Percentiles rank a stretch among this genome's conserved stretches.
Evolutionary conservation across 2,329 filamentous ascomycete species (phyloP).

Genomic region (Apiospora saccharicola): DNA sequence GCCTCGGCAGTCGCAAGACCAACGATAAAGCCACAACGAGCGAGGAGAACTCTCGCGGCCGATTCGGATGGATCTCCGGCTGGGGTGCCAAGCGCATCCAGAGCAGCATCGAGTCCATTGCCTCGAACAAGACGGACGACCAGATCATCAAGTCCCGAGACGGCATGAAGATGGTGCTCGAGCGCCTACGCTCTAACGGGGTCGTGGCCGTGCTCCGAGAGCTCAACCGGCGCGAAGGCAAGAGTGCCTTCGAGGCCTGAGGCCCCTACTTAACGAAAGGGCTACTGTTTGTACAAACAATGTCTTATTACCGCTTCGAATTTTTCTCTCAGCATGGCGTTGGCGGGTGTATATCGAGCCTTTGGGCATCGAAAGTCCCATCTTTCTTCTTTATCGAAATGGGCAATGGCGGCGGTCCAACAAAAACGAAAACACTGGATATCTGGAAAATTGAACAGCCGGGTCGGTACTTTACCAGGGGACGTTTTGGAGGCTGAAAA

Average conservation of each 20-base stretch:
- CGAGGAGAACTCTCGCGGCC: constrained; percentile 41
- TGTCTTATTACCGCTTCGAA: constrained; percentile 12
- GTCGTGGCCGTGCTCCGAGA: constrained; percentile 64
- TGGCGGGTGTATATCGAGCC: constrained; percentile 17
- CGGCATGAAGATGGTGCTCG: constrained; percentile 83
- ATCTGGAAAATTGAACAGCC: constrained; percentile 3
- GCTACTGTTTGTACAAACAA: constrained; percentile 1
- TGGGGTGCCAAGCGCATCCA: constrained; percentile 75
- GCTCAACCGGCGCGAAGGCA: constrained; percentile 55
- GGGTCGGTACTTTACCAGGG: background rate
- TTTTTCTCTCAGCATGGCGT: constrained; percentile 22
- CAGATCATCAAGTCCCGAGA: constrained; percentile 82
- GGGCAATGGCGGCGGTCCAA: background rate
- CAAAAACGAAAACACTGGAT: background rate
- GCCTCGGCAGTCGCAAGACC: constrained; percentile 73
- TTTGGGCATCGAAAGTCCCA: background rate
- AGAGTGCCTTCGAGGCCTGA: constrained; percentile 41
- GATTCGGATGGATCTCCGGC: constrained; percentile 59
- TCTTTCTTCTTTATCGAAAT: background rate
- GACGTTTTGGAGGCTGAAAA: background rate
- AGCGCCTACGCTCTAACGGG: constrained; percentile 68
- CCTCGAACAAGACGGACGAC: constrained; percentile 77
- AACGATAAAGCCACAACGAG: constrained; percentile 53
- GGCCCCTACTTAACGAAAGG: background rate
- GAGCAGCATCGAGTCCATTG: constrained; percentile 80